Evolutionary conservation across 805 yeast genomes (phyloP), one percentile per base, ranked within the genome.

Genomic region (Maudiozyma bulderi): DNA sequence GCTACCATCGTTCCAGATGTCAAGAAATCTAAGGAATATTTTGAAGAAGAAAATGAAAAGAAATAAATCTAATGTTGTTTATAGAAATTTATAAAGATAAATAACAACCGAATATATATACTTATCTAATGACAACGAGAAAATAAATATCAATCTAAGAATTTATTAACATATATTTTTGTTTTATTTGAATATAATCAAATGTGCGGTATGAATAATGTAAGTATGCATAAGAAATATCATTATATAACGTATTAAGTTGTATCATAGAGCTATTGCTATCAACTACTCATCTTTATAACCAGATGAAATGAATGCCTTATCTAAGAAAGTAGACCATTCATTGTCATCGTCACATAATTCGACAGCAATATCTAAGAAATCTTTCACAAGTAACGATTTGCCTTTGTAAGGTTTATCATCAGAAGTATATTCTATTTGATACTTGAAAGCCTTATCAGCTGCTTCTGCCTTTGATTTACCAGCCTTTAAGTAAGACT

Each of bases 1-100:
- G 95, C 86, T 67, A 85, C 95, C 72, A 87, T 89, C 75, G 83
- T 82, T 71, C 88, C 90, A 68, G 84, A 78, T 62, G 87, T 85
- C 59, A 77, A 72, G 45, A 82, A 76, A 60, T 83, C 93, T 64
- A 83, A 83, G 80, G 83, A 80, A 67, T 86, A 84, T 82, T 86
- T 87, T 72, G 67, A 71, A 59, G 75, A 78, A 67, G 82, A 75
- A 58, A 75, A 80, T 73, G 67, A 77, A 5, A 35, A 35, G 38
- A n/a, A 20, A 20, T 20, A 20, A 20, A 20, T 20, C 26, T 20
- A 20, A 20, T 20, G 26, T 20, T 20, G 26, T 20, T 64, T 49
- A 49, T 13, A 13, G 7, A 32, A 32, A n/a, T 40, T 26, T 33
- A 32, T 32, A 15, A 30, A 45, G 14, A 45, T 29, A 6, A 38